phyloP scores from a whole-genome alignment of 192 early-diverging fungal genomes.

The Coemansia sp. region DNA sequence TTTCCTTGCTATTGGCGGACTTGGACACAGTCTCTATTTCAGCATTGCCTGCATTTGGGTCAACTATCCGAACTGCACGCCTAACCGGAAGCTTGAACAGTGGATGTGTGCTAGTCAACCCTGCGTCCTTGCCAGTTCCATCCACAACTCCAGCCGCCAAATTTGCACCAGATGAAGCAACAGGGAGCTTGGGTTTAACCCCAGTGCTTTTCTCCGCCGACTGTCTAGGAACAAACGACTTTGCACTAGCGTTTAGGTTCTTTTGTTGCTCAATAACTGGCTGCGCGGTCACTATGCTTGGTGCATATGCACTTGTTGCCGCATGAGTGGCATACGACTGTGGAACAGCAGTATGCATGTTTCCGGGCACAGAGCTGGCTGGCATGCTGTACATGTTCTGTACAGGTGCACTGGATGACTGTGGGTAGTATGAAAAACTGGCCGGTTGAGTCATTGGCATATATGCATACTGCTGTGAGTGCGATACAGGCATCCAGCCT shows the following conservation, averaged over 20 bases:
- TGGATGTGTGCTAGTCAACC: constrained; percentile 5
- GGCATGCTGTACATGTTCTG: not conserved
- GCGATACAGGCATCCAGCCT: constrained; percentile 32
- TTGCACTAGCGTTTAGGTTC: not conserved
- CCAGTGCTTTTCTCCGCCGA: not conserved
- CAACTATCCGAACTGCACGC: constrained; percentile 39
- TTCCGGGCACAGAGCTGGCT: not conserved
- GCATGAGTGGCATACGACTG: not conserved
- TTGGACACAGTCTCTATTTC: not conserved
- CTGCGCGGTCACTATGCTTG: not conserved
- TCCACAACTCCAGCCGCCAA: not conserved
- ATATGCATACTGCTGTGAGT: constrained; percentile 10
- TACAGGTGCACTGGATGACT: not conserved
- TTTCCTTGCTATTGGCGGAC: not conserved
- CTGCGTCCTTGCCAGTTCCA: not conserved
- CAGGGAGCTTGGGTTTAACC: not conserved
- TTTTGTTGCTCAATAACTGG: not conserved
- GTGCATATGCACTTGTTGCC: not conserved
- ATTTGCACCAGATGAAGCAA: not conserved
- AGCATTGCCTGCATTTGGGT: constrained; percentile 32
- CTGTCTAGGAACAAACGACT: not conserved
- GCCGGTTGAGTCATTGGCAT: constrained; percentile 13
- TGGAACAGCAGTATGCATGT: not conserved
- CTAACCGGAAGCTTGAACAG: constrained; percentile 43
- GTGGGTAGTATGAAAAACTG: not conserved